Base-by-base conservation (phyloP, 768 basidiomycete genomes). In the Flagelloscypha sp. region DNA sequence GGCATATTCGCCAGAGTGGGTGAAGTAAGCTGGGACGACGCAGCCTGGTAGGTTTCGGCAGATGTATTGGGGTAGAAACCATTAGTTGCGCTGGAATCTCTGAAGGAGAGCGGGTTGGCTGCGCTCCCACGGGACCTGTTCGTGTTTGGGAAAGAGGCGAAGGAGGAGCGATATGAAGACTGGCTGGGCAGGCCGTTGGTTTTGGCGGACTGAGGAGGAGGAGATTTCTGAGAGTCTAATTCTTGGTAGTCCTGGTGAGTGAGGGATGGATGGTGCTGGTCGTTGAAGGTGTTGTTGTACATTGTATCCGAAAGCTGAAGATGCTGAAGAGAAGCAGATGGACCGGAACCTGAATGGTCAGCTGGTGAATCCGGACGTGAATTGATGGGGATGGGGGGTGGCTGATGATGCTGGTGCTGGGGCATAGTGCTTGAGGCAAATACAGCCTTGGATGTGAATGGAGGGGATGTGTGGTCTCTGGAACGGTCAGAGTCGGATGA, bases 371-470 rank as follows among this genome's bases (percentile, higher is more conserved):
- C 74, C 23, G 75, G 57, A 41, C 66, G 70, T n/a, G n/a, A n/a
- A n/a, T n/a, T n/a, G n/a, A n/a, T n/a, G 31, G 57, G 40, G 35
- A 59, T 48, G 27, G 59, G 53, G 27, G 56, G 57, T 21, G 59
- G 65, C 36, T 66, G 70, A 21, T 61, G 49, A 41, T 71, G 68
- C 44, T 66, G 45, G 65, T 49, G 30, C 68, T 51, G 45, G 71
- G 75, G 52, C 66, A 79, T 40, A 72, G 73, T 15, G 72, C 55
- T 24, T 73, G 65, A 37, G 76, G 73, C 65, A 27, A 76, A 70
- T 31, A 74, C 72, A 3, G 75, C 63, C 44, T 69, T 67, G 7
- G 76, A 70, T 17, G 68, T 46, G 28, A 76, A 63, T 38, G 61
- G 53, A 40, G 68, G 52, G 41, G 65, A 63, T 50, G 70, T 58